Evolutionary conservation across 345 rosid species (phyloP).

Genomic region (Firmiana major): DNA sequence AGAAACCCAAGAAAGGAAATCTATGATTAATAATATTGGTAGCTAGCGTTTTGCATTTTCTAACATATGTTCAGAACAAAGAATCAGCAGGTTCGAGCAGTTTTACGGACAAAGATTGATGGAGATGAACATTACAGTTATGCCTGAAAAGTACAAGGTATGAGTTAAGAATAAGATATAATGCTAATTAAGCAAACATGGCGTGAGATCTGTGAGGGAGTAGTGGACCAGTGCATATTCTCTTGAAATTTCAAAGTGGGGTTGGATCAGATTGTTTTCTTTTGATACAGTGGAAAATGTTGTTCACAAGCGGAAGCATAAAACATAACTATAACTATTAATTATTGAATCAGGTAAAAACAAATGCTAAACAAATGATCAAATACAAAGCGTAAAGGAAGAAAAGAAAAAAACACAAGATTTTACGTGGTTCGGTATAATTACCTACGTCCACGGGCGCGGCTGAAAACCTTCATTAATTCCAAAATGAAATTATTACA

Average conservation of each 20-base stretch:
- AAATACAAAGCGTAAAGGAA: too few species aligned
- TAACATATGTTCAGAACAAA: not conserved
- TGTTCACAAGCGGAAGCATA: too few species aligned
- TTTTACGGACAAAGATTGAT: not conserved
- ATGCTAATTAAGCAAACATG: too few species aligned
- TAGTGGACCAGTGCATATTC: slow-evolving; percentile 23
- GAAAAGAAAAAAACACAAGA: too few species aligned
- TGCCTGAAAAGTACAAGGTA: not conserved
- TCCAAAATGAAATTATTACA: too few species aligned
- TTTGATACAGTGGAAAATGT: slow-evolving; percentile 2
- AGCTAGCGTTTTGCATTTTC: not conserved
- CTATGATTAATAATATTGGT: not conserved
- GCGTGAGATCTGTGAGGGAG: not conserved
- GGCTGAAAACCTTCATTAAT: too few species aligned
- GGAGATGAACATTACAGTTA: not conserved
- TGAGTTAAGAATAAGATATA: not conserved
- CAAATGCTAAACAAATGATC: too few species aligned
- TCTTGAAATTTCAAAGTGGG: slow-evolving; percentile 15
- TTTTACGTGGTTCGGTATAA: too few species aligned
- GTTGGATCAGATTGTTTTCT: not conserved
- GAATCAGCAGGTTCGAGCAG: not conserved
- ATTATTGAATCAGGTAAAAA: too few species aligned
- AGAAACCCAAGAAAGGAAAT: not conserved
- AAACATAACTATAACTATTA: too few species aligned
- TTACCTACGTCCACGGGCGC: too few species aligned